Base-by-base conservation (phyloP, 108 stramenopile genomes). In the Skeletonema costatum region DNA sequence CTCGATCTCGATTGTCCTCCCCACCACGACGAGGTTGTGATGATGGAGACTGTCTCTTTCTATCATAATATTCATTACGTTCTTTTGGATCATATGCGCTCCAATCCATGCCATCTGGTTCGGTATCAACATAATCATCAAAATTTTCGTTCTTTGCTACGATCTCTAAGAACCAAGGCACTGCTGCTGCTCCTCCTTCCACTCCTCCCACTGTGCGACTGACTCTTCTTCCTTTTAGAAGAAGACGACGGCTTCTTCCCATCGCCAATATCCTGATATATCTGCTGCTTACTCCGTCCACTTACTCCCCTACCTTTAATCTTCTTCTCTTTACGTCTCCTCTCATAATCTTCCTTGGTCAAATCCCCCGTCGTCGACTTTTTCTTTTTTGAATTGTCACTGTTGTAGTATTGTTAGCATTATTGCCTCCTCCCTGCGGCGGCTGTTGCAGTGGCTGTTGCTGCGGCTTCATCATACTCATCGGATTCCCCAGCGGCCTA, bases 41-140 rank as follows among this genome's bases (percentile, higher is more conserved):
- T 36, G 36, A 36, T 36, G 36, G 36, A 1, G 36, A 36, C 33
- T 68, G 42, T 25, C 61, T 68, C 41, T 73, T 70, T 56, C 64
- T 10, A 58, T 82, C 56, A 30, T 67, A 65, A 60, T 82, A 82
- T 58, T 38, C 81, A 14, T 82, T 74, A 2, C 81, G 69, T 60
- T 75, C 74, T 14, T 44, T 50, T 4, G 81, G 81, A 36, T 60
- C 64, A 32, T 74, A 75, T 48, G 81, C 81, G 65, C 70, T 71
- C 81, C 81, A 82, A 64, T 82, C 81, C 81, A 82, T 82, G 1
- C 81, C 81, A 60, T 82, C 81, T 35, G 81, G 81, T 19, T 82
- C 81, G 29, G 72, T 73, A 72, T 82, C 81, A 2, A 82, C 81
- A 56, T 82, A 82, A 63, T 82, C 81, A 62, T 71, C 74, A 72